Evolutionary conservation across 75 land plant genomes (phyloP), one percentile per base, ranked within the genome.

Genomic region (Picea sitchensis): DNA sequence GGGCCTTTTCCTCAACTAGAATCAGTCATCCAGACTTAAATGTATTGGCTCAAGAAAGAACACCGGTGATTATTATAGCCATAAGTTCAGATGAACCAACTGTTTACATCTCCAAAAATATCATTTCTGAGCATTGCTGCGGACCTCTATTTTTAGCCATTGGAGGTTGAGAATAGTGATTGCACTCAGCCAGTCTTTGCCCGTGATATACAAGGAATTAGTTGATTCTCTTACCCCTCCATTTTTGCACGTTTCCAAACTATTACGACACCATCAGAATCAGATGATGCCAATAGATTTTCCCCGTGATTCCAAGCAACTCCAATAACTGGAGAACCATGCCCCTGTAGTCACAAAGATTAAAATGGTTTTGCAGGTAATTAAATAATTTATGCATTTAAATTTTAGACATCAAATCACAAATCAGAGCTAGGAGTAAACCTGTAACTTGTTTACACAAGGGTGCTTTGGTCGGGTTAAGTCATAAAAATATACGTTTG

Each of bases 301-400:
- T 95, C 98, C 31, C 99, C 99, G 83, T 98, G 87, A 79, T 98
- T 98, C 99, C 98, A 98, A 57, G 99, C 91, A 61, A 98, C 89
- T 9, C 90, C 94, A 14, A 95, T 89, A 12, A 93, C 96, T 51
- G 98, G 87, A 76, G 90, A 91, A 41, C 98, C 85, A 83, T 98
- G 99, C 32, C 99, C 99, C 94, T 98, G 89, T 67, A 82, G 30
- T 26, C 65, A 76, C 61, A 76, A 17, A 69, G 20, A 71, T n/a
- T 71, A 44, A 71, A 71, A 21, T 20, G 44, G 56, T 11, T 71
- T 11, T 71, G 36, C 74, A 71, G 54, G 3, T 44, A 41, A 44
- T n/a, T 36, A 71, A 71, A 51, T 51, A 51, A 9, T 51, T 9
- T 51, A 9, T 8, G 36, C 38, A 17, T 58, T 58, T n/a, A n/a